Percentiles rank a stretch among this genome's conserved stretches.
Conservation (phyloP, 208 protist genomes). For the Crithidia sp. region DNA sequence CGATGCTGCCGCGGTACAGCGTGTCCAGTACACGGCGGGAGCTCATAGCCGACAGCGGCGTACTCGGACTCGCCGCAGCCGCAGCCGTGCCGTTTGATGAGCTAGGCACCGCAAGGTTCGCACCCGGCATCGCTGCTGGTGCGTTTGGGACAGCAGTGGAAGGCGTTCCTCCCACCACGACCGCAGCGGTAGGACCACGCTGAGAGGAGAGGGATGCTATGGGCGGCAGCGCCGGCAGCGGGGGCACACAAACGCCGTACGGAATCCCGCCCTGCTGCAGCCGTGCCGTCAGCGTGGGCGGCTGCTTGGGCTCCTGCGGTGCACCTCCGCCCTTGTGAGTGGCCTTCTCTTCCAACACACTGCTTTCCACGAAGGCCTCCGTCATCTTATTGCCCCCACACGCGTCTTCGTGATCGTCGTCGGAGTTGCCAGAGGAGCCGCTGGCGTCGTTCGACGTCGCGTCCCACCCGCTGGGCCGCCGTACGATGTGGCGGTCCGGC, state of each 20-base stretch:
- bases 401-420: not conserved
- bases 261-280: not conserved
- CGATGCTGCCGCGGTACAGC: not conserved
- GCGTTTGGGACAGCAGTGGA: no score
- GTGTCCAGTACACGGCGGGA: slow-evolving; percentile 12
- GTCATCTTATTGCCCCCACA: not conserved
- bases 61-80: no score
- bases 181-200: no score
- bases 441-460: not conserved
- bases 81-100: not conserved
- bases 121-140: not conserved
- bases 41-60: slow-evolving; percentile 4
- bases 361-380: slow-evolving; percentile 1
- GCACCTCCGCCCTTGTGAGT: no score
- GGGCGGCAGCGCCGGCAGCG: slow-evolving; percentile 15
- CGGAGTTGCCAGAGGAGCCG: not conserved
- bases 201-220: not conserved
- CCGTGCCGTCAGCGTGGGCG: not conserved
- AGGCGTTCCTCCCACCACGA: no score
- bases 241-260: not conserved
- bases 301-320: not conserved
- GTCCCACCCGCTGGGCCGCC: not conserved
- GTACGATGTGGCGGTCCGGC: slow-evolving; percentile 15
- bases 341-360: not conserved
- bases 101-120: not conserved